Base-by-base conservation (phyloP, 2,329 filamentous ascomycete genomes). In the Cercospora janseana region DNA sequence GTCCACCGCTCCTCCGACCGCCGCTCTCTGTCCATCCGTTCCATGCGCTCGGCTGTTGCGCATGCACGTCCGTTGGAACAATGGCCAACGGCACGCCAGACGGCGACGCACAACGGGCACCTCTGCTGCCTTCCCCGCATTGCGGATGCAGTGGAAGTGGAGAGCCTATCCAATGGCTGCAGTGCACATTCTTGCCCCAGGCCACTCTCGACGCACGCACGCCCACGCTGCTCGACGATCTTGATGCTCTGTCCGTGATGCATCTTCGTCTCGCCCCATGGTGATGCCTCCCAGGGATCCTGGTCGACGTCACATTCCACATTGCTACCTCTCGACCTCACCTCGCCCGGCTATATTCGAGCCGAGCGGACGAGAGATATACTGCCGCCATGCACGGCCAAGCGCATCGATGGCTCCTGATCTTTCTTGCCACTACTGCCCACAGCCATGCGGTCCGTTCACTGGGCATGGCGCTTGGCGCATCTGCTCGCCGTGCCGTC, bases 281-380 rank as follows among this genome's bases (percentile, higher is more conserved):
- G 20, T 23, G 12, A 6, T 24, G 20, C 35, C 35, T 23, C 35
- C 35, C n/a, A 13, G 23, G 35, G 35, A 1, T 8, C 15, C 12
- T 13, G 12, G n/a, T 24, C 35, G 26, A 38, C 35, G 35, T 38
- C 35, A 38, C 35, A 24, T 38, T 38, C 18, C 34, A n/a, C n/a
- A n/a, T 23, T 38, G 35, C 35, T 38, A 23, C 35, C 13, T 26
- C 26, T 23, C 8, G 20, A 8, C 35, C n/a, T 24, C 35, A 26
- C 35, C 26, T 20, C 20, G 20, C 20, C 9, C 35, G 35, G 26
- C 23, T 24, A 24, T 13, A 13, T 13, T 23, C 20, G 23, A 38
- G 20, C 18, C 5, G 10, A 21, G 7, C 26, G 35, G 13, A 26
- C 15, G 35, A 12, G 13, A 24, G 12, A 38, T 38, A 38, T 38